Conservation (phyloP, 2,329 filamentous ascomycete species). For the Penicillium sp. region DNA sequence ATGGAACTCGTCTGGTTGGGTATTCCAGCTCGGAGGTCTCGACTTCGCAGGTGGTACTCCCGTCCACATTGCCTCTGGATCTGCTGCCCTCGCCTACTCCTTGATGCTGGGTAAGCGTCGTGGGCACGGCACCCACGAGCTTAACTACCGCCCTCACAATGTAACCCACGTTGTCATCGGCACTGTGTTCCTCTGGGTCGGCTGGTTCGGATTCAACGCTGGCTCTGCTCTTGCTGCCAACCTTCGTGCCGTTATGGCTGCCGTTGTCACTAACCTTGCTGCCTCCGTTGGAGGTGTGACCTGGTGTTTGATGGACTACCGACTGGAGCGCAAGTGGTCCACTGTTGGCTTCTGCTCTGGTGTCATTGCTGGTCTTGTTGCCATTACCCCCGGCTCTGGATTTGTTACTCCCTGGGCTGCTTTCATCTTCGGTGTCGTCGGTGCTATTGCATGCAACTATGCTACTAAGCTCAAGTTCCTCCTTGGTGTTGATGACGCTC, state of each 20-base stretch:
- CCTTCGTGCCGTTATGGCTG: conserved; percentile 81
- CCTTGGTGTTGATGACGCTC: conserved; percentile 75
- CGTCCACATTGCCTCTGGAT: conserved; percentile 82
- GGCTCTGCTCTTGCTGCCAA: conserved; percentile 80
- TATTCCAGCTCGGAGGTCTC: conserved; percentile 72
- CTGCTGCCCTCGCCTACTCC: conserved; percentile 82
- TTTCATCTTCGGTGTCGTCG: conserved; percentile 73
- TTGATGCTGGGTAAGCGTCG: conserved; percentile 85
- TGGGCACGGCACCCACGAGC: conserved; percentile 80
- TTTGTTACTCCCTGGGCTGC: conserved; percentile 84
- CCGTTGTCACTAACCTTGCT: conserved; percentile 79
- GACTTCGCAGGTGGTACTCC: conserved; percentile 90
- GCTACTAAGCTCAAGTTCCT: conserved; percentile 89
- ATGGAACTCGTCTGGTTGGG: conserved; percentile 84
- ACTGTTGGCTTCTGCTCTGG: conserved; percentile 92
- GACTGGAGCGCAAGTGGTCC: conserved; percentile 86
- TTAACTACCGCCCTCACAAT: conserved; percentile 91
- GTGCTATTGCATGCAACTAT: conserved; percentile 79
- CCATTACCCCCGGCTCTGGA: conserved; percentile 84
- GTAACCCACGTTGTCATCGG: conserved; percentile 90
- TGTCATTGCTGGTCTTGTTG: conserved; percentile 81
- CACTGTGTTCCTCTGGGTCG: conserved; percentile 91
- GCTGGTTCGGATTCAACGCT: conserved; percentile 94
- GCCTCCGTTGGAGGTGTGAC: conserved; percentile 83
- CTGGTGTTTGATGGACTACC: conserved; percentile 86